Base-by-base conservation (phyloP, 1,284 basidiomycete species). In the Cryptococcus sp. region DNA sequence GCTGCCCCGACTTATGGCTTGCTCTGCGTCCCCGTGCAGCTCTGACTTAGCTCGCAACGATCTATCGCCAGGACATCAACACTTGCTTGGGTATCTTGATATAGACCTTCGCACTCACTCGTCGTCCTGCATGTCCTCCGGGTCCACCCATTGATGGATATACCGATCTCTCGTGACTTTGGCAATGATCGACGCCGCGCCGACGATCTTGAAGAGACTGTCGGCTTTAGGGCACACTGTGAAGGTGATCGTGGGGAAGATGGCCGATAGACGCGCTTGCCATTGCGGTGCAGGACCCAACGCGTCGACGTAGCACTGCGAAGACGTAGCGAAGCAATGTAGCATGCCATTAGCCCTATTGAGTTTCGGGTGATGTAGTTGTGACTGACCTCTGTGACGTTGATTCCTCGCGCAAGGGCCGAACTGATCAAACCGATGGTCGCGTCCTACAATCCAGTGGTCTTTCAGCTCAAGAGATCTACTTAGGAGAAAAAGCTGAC, bases 141-240 rank as follows among this genome's bases (percentile, higher is more conserved):
- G 72, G 67, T 83, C 83, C 10, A 70, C 66, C 95, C 95, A 99
- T 11, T 84, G 83, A 54, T 95, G 88, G 20, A 99, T 82, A 78
- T 92, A 93, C 5, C 88, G 85, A 72, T 99, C 95, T 63, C 95
- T 83, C 0, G 95, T 99, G 39, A 80, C 93, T 78, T 99, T 99
- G 5, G 95, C 95, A 5, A 93, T 91, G 35, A 99, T 92, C 75
- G 90, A 93, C 2, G 95, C 96, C 6, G 95, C 95, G 20, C 93
- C 90, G 56, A 99, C 96, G 62, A 99, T 93, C 69, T 94, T 96
- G 83, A 88, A 99, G 66, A 93, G 87, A 19, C 89, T 89, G 76
- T 99, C 95, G 16, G 95, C 95, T 80, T 99, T 98, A 27, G 87
- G 87, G 19, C 88, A 86, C 15, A 99, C 95, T 0, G 90, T 93